Evolutionary conservation across 352 stramenopile genomes (phyloP), one percentile per base, ranked within the genome.

Genomic region (Phytopythium mirpurense): DNA sequence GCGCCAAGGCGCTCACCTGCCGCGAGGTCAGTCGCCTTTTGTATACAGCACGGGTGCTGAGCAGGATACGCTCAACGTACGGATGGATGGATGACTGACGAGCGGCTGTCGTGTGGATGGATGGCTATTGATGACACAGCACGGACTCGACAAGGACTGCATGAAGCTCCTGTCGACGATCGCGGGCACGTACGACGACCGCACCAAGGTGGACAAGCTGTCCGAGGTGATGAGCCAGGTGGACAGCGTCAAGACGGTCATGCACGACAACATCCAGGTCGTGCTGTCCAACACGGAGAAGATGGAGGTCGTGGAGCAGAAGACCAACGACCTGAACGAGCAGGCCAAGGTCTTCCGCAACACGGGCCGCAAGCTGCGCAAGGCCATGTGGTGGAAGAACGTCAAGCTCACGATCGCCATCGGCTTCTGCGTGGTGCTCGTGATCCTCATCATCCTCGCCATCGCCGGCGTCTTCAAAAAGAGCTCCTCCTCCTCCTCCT

Each of bases 231-330:
- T 90, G 79, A 64, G 78, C 41, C 81, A 90, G 44, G 83, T 94
- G 26, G 79, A 94, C 48, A 76, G 60, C 36, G 83, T 92, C 51
- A 90, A 90, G 67, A 76, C 66, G 27, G 75, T 89, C 41, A 94
- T 94, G 83, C 81, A 92, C 67, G 84, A 92, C 53, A 94, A 91
- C 57, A 92, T 94, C 47, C 77, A 94, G 49, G 78, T 94, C 38
- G 83, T 92, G 45, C 60, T 94, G 21, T 84, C 77, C 37, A 92
- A 92, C 65, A 94, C 81, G 15, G 83, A 94, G 66, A 94, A 94
- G 65, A 91, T 94, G 79, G 81, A 94, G 48, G 70, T 87, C 29
- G 79, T 94, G 15, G 81, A 94, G 60, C 81, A 92, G 54, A 94
- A 92, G 64, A 89, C 81, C 43, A 92, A 89, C 56, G 83, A 92